A percentile compares a stretch with the other conserved stretches of the same genome.
Evolutionary conservation across 257 asterid genomes (phyloP).

Genomic region (Phtheirospermum japonicum): DNA sequence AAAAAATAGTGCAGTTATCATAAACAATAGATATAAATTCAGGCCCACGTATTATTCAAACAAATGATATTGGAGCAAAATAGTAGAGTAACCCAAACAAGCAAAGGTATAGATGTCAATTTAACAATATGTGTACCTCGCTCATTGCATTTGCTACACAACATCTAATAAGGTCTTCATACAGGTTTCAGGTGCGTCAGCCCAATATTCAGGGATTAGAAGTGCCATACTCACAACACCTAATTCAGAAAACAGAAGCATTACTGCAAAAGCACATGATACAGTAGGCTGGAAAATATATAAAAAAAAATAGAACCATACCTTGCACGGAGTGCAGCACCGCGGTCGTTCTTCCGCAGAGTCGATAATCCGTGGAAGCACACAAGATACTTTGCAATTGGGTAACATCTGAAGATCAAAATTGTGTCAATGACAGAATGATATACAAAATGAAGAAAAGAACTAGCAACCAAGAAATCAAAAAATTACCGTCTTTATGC

Average conservation of each 20-base stretch:
- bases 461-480: too few relatives aligned
- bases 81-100: too few relatives aligned
- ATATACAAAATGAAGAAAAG: slow-evolving; percentile 22
- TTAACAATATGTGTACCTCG: too few relatives aligned
- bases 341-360: slow-evolving; percentile 89
- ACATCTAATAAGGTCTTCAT: slow-evolving; percentile 88
- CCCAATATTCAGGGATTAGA: too few relatives aligned
- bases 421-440: slow-evolving; percentile 20
- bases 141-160: too few relatives aligned
- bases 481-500: too few relatives aligned
- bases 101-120: too few relatives aligned
- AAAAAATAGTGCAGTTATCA: neutral
- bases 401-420: slow-evolving; percentile 69
- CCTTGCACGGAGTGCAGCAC: slow-evolving; percentile 89
- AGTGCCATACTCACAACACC: slow-evolving; percentile 98
- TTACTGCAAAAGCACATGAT: too few relatives aligned
- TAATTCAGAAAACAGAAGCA: too few relatives aligned
- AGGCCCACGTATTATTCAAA: neutral
- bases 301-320: too few relatives aligned
- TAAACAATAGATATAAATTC: slow-evolving; percentile 4
- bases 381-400: slow-evolving; percentile 93
- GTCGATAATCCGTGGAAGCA: slow-evolving; percentile 83
- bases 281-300: too few relatives aligned
- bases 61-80: too few relatives aligned
- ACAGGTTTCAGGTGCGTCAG: slow-evolving; percentile 93